Conservation (phyloP, 306 rosid genomes). For the Cotoneaster glaucophyllus region DNA sequence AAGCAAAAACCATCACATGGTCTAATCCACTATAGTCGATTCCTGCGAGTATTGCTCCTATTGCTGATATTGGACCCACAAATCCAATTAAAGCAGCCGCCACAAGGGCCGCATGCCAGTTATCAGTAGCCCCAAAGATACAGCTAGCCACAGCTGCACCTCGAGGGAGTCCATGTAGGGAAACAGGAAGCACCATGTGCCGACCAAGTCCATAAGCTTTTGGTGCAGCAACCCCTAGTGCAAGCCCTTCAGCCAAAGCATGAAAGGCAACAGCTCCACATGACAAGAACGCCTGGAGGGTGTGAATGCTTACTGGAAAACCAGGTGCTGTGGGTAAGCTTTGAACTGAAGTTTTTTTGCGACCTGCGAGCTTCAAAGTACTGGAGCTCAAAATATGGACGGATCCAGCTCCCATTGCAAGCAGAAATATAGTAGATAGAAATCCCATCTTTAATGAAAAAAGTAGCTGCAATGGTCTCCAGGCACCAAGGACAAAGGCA, state of each 20-base stretch:
- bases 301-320: constrained; percentile 67
- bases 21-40: constrained; percentile 92
- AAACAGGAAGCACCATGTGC: constrained; percentile 96
- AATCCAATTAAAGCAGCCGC: constrained; percentile 84
- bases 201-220: constrained; percentile 95
- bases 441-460: constrained; percentile 74
- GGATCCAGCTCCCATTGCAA: constrained; percentile 63
- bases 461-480: constrained; percentile 89
- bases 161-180: constrained; percentile 93
- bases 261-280: constrained; percentile 89
- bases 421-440: constrained; percentile 43
- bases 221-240: constrained; percentile 98
- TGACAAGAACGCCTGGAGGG: constrained; percentile 87
- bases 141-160: constrained; percentile 99
- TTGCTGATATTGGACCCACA: constrained; percentile 86
- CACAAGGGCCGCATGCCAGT: constrained; percentile 91
- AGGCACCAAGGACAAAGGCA: constrained; percentile 93
- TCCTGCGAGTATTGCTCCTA: constrained; percentile 91
- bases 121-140: constrained; percentile 85
- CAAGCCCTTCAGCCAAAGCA: constrained; percentile 96
- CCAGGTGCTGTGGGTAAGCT: constrained; percentile 45
- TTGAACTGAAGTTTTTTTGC: constrained; percentile 48
- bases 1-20: constrained; percentile 85
- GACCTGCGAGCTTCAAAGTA: constrained; percentile 51
- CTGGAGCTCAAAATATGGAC: constrained; percentile 52